phyloP scores from a whole-genome alignment of 371 early-diverging fungal genomes.

The Saksenaea vasiformis region DNA sequence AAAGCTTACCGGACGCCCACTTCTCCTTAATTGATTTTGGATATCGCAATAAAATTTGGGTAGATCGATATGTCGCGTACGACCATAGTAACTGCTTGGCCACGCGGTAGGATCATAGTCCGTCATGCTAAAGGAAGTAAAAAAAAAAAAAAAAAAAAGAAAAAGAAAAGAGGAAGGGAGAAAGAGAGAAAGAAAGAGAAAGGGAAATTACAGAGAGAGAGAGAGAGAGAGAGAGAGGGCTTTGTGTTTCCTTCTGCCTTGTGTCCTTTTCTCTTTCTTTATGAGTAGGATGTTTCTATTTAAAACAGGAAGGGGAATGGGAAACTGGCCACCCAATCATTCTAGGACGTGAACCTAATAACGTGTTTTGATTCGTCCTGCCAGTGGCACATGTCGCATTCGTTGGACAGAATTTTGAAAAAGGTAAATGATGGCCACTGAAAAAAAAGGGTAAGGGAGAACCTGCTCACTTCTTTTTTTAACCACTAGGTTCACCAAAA shows the following conservation, averaged over 20 bases:
- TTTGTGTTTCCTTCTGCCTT: not conserved
- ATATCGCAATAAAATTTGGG: slow-evolving; percentile 18
- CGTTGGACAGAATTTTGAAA: not conserved
- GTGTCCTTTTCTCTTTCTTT: too few species aligned
- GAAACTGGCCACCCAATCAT: not conserved
- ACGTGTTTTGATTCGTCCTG: not conserved
- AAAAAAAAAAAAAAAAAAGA: slow-evolving; percentile 4
- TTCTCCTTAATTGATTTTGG: not conserved
- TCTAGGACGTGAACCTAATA: not conserved
- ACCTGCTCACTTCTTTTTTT: not conserved
- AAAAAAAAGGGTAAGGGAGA: not conserved
- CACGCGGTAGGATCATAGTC: slow-evolving; percentile 42
- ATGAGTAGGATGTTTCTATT: not conserved
- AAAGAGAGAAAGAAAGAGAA: slow-evolving; percentile 15
- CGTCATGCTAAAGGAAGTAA: slow-evolving; percentile 42
- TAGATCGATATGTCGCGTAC: slow-evolving; percentile 21
- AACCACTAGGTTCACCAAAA: not conserved
- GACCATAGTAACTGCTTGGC: slow-evolving; percentile 33
- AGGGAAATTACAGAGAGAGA: slow-evolving; percentile 12
- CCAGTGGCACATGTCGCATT: not conserved
- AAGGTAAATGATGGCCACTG: not conserved
- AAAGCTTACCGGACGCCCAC: slow-evolving; percentile 15
- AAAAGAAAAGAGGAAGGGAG: slow-evolving; percentile 4
- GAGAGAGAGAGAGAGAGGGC: slow-evolving; percentile 14
- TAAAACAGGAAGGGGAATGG: slow-evolving; percentile 12